Percentiles rank a stretch among this genome's conserved stretches.
Evolutionary conservation across 177 flowering plant genomes (phyloP).

Genomic region (Vitis hybrid): DNA sequence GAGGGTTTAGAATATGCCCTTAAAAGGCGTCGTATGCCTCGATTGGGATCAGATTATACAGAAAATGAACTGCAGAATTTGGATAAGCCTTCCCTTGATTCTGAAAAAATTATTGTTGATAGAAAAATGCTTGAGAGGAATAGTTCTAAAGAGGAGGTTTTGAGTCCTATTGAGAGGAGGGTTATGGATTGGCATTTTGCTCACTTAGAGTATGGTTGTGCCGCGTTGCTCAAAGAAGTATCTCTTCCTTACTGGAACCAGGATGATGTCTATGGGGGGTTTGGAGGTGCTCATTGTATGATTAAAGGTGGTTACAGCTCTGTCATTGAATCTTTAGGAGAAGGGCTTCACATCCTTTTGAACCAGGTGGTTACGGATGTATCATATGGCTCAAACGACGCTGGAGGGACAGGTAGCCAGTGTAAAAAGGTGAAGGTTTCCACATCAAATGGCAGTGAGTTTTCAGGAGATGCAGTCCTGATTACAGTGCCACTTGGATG

Average conservation of each 20-base stretch:
- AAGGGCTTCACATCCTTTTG: slow-evolving; percentile 65
- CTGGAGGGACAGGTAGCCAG: slow-evolving; percentile 21
- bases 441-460: slow-evolving; percentile 73
- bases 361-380: slow-evolving; percentile 82
- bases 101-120: slow-evolving; percentile 19
- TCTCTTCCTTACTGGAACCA: slow-evolving; percentile 99
- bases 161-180: slow-evolving; percentile 94
- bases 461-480: slow-evolving; percentile 86
- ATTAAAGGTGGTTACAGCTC: slow-evolving; percentile 96
- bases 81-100: slow-evolving; percentile 22
- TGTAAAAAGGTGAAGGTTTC: slow-evolving; percentile 59
- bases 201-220: slow-evolving; percentile 97
- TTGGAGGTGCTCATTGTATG: slow-evolving; percentile 99
- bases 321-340: slow-evolving; percentile 80
- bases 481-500: slow-evolving; percentile 96
- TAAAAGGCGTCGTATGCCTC: slow-evolving; percentile 54
- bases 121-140: slow-evolving; percentile 13
- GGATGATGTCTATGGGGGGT: slow-evolving; percentile 98
- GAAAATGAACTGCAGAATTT: slow-evolving; percentile 23
- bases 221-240: slow-evolving; percentile 84
- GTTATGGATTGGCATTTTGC: slow-evolving; percentile 99
- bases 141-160: slow-evolving; percentile 38
- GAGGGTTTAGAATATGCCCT: slow-evolving; percentile 96
- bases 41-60: slow-evolving; percentile 25
- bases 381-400: slow-evolving; percentile 37